A percentile compares a stretch with the other conserved stretches of the same genome.
phyloP scores from a whole-genome alignment of 352 stramenopile species.

The Plasmopara viticola region DNA sequence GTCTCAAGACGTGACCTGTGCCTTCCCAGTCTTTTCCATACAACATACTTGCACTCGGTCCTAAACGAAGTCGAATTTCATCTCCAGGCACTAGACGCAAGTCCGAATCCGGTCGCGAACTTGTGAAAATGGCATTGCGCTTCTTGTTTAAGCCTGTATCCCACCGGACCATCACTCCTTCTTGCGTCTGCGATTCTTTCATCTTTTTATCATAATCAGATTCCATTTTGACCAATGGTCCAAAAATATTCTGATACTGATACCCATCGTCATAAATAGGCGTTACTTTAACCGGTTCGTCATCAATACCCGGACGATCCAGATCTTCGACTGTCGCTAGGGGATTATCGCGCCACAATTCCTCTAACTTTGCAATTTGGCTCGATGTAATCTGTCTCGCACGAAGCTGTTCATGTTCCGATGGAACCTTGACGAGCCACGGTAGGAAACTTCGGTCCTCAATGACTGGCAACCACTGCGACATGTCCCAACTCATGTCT shows the following conservation, averaged over 20 bases:
- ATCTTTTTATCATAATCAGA: slow-evolving; percentile 99
- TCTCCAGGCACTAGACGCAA: slow-evolving; percentile 93
- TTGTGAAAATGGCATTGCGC: slow-evolving; percentile 94
- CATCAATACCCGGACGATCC: slow-evolving; percentile 88
- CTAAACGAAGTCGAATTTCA: slow-evolving; percentile 93
- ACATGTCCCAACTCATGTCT: slow-evolving; percentile 99
- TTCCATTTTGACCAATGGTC: slow-evolving; percentile 99
- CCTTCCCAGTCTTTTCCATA: slow-evolving; percentile 91
- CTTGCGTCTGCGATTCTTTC: slow-evolving; percentile 95
- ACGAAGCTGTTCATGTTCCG: slow-evolving; percentile 89
- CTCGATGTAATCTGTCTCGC: slow-evolving; percentile 91
- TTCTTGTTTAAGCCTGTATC: slow-evolving; percentile 96
- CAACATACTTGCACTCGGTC: slow-evolving; percentile 69
- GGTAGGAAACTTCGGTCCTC: slow-evolving; percentile 95
- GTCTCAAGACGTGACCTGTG: slow-evolving; percentile 89
- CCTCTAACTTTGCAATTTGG: slow-evolving; percentile 85
- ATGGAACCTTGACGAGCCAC: slow-evolving; percentile 95
- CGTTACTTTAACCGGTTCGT: slow-evolving; percentile 81
- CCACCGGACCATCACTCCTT: slow-evolving; percentile 90
- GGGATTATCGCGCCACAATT: slow-evolving; percentile 96
- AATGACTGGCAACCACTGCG: slow-evolving; percentile 97
- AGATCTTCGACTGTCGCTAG: slow-evolving; percentile 95
- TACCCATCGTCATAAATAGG: slow-evolving; percentile 98
- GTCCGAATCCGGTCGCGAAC: slow-evolving; percentile 85
- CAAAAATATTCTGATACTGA: slow-evolving; percentile 99